Percentiles rank a stretch among this genome's conserved stretches.
These are phyloP conservation scores for Gracilariopsis chorda DNA, from an alignment of 23 red algal species.

Conservation along the genomic window DNA sequence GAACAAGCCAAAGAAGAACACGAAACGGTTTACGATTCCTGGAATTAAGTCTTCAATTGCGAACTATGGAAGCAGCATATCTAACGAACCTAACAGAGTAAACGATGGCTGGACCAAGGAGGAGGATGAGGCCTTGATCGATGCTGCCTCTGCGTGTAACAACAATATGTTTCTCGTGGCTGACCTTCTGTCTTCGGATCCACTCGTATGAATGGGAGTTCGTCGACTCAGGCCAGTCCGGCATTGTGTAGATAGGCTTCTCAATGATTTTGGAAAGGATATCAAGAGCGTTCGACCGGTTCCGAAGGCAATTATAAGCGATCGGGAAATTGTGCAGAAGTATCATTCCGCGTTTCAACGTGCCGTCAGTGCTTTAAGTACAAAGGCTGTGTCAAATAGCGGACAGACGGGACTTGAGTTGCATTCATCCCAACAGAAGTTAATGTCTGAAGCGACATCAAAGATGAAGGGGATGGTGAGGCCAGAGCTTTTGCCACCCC, in stretches of 20 bases:
- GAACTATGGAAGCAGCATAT: not conserved
- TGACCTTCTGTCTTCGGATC: conserved; percentile 28
- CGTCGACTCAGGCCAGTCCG: not conserved
- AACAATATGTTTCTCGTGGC: conserved; percentile 59
- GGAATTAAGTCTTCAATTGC: conserved; percentile 19
- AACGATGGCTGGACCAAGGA: conserved; percentile 61
- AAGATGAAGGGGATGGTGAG: not conserved
- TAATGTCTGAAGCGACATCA: conserved; percentile 15
- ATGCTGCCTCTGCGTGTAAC: not conserved
- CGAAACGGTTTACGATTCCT: not conserved
- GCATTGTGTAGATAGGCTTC: conserved; percentile 27
- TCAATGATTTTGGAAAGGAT: conserved; percentile 19
- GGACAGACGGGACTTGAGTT: not conserved
- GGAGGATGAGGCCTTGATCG: conserved; percentile 36
- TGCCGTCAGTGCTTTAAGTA: not conserved
- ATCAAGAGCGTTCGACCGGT: not conserved
- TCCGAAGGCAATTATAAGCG: not conserved
- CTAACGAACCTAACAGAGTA: not conserved
- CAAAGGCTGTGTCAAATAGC: not conserved
- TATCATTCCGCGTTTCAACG: not conserved
- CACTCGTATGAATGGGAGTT: conserved; percentile 27
- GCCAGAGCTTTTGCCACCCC: not conserved
- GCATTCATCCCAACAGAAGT: conserved; percentile 36
- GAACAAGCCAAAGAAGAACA: conserved; percentile 32
- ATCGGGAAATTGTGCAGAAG: not conserved